phyloP scores from a whole-genome alignment of 306 rosid species.

The Glycyrrhiza uralensis region DNA sequence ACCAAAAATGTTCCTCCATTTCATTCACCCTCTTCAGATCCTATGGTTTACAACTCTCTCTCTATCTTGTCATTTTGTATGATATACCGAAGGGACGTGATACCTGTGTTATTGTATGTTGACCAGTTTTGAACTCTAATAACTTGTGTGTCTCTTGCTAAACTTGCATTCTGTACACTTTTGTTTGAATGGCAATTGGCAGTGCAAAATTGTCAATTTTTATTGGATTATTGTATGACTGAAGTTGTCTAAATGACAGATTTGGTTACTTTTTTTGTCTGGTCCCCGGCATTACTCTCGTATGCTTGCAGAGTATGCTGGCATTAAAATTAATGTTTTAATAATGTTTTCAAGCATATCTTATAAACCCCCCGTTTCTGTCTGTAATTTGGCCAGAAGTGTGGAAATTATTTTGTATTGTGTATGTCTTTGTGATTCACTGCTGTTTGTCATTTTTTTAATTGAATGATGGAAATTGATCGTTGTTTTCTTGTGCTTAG shows the following conservation, averaged over 20 bases:
- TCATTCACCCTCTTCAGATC: background rate
- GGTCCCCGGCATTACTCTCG: background rate
- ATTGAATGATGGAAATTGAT: constrained; percentile 1
- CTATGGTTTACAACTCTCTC: background rate
- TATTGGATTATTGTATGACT: background rate
- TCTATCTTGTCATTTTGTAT: background rate
- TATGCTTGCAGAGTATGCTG: background rate
- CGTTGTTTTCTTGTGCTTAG: constrained; percentile 34
- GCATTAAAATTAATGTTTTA: background rate
- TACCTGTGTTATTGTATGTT: background rate
- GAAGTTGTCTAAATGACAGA: background rate
- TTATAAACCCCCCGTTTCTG: background rate
- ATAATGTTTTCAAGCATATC: background rate
- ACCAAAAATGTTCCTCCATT: background rate
- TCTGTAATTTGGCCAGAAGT: background rate
- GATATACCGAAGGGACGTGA: background rate
- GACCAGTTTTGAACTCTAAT: background rate
- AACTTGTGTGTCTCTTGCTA: background rate
- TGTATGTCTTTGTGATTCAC: background rate
- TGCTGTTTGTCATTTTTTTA: background rate
- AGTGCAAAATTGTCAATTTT: background rate
- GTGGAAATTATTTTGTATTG: background rate
- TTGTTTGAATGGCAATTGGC: background rate
- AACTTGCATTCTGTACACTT: background rate
- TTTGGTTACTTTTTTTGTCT: background rate